Evolutionary conservation across 768 basidiomycete species (phyloP).

Genomic region (Sporobolomyces phaffii): DNA sequence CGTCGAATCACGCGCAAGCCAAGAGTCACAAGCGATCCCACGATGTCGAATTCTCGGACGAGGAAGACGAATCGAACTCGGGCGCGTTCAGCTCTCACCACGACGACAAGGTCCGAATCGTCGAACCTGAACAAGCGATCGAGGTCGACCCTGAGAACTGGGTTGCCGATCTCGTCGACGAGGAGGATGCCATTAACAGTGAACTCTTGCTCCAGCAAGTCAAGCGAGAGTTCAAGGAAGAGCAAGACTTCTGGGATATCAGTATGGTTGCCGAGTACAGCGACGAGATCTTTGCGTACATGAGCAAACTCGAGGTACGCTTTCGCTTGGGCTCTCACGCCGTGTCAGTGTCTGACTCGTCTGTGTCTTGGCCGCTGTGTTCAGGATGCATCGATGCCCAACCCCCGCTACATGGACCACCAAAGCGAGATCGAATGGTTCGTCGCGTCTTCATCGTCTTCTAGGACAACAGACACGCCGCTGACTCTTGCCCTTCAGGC

Average conservation of each 20-base stretch:
- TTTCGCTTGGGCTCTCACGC: too few relatives aligned
- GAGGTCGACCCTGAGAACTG: constrained; percentile 49
- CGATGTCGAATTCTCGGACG: constrained; percentile 28
- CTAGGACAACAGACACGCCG: not conserved
- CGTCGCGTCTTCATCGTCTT: constrained; percentile 1
- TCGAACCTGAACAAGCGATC: constrained; percentile 16
- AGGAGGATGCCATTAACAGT: constrained; percentile 44
- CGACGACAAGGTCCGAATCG: constrained; percentile 37
- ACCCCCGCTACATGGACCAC: constrained; percentile 83
- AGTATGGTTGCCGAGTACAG: constrained; percentile 98
- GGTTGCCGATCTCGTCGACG: constrained; percentile 43
- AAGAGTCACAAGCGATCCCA: constrained; percentile 22
- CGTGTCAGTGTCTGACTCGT: not conserved
- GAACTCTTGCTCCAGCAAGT: constrained; percentile 59
- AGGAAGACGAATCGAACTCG: not conserved
- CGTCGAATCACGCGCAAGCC: constrained; percentile 1
- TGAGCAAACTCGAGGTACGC: constrained; percentile 83
- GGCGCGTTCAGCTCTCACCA: constrained; percentile 8
- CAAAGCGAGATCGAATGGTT: constrained; percentile 73
- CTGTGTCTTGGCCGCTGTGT: not conserved
- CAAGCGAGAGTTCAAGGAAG: constrained; percentile 60
- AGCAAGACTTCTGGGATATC: constrained; percentile 71
- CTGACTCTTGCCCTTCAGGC: constrained; percentile 52
- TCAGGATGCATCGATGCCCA: constrained; percentile 81
- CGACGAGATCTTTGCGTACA: constrained; percentile 97